Conservation (phyloP, 1,284 basidiomycete species). For the Wolfiporia cocos region DNA sequence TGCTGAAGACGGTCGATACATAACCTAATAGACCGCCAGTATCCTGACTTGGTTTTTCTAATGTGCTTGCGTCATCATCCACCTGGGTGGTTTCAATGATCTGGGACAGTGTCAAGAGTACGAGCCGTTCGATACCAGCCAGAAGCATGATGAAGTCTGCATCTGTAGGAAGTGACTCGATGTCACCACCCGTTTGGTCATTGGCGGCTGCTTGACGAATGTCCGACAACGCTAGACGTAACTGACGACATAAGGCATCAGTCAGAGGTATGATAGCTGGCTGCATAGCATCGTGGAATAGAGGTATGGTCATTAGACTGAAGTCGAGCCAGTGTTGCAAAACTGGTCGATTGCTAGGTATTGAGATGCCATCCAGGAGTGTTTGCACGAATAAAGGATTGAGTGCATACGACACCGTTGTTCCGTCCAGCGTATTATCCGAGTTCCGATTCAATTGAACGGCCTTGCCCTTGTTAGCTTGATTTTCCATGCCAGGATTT, state of each 20-base stretch:
- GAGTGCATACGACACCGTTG: conserved; percentile 35
- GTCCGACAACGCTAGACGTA: conserved; percentile 56
- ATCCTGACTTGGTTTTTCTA: conserved; percentile 51
- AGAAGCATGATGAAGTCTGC: conserved; percentile 82
- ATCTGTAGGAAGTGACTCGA: conserved; percentile 57
- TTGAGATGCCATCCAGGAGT: conserved; percentile 75
- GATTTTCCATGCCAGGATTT: conserved; percentile 16
- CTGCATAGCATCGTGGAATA: conserved; percentile 69
- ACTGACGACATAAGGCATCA: conserved; percentile 75
- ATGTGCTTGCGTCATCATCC: conserved; percentile 49
- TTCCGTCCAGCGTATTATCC: conserved; percentile 13
- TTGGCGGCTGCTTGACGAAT: conserved; percentile 38
- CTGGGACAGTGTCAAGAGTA: conserved; percentile 58
- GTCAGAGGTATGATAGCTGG: conserved; percentile 72
- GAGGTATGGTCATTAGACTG: conserved; percentile 83
- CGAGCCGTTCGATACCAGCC: conserved; percentile 77
- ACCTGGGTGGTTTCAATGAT: conserved; percentile 41
- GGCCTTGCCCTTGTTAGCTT: conserved; percentile 6
- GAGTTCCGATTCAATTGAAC: conserved; percentile 17
- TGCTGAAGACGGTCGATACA: conserved; percentile 74
- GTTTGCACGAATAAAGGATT: conserved; percentile 74
- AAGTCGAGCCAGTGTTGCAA: conserved; percentile 98
- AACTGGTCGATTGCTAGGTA: conserved; percentile 66
- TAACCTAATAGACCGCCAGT: conserved; percentile 70
- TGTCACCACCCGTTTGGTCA: conserved; percentile 32